Conservation (phyloP, 2,329 filamentous ascomycete species). For the Penicillium psychrosexuale region DNA sequence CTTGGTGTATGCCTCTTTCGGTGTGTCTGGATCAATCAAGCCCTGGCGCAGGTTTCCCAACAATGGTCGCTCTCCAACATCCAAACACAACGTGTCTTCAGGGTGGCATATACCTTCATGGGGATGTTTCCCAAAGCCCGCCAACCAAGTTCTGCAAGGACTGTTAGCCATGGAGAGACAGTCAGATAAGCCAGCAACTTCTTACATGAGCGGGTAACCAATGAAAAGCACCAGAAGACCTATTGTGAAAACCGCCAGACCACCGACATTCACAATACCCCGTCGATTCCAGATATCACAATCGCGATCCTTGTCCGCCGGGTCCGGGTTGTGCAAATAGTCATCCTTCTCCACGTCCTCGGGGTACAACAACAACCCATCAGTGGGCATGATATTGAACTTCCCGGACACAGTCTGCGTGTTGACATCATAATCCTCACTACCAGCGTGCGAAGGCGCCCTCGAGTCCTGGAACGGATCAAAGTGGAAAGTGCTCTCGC, state of each 20-base stretch:
- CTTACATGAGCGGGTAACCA: slow-evolving; percentile 67
- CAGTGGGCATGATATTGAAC: slow-evolving; percentile 67
- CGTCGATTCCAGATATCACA: slow-evolving; percentile 64
- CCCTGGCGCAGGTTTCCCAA: slow-evolving; percentile 59
- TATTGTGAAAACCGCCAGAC: slow-evolving; percentile 56
- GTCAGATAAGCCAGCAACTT: background rate
- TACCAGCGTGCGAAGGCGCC: slow-evolving; percentile 58
- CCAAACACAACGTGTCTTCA: slow-evolving; percentile 49
- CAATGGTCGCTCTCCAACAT: slow-evolving; percentile 49
- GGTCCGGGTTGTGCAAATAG: slow-evolving; percentile 67
- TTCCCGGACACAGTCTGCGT: slow-evolving; percentile 72
- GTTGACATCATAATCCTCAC: slow-evolving; percentile 64
- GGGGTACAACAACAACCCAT: slow-evolving; percentile 64
- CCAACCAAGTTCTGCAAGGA: slow-evolving; percentile 55
- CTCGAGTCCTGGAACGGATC: slow-evolving; percentile 61
- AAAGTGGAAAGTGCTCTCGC: slow-evolving; percentile 42
- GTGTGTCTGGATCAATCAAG: slow-evolving; percentile 67
- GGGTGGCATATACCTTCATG: slow-evolving; percentile 29
- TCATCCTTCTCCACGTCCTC: slow-evolving; percentile 73
- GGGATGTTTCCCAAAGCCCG: slow-evolving; percentile 37
- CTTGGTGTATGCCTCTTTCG: slow-evolving; percentile 54
- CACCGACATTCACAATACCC: slow-evolving; percentile 64
- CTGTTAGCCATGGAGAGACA: slow-evolving; percentile 1
- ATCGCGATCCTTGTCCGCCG: slow-evolving; percentile 59
- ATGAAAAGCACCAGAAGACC: slow-evolving; percentile 65